Percentiles rank a stretch among this genome's conserved stretches.
These are phyloP conservation scores for Cydonia oblonga DNA, from an alignment of 331 rosid species.

Conservation along the genomic window DNA sequence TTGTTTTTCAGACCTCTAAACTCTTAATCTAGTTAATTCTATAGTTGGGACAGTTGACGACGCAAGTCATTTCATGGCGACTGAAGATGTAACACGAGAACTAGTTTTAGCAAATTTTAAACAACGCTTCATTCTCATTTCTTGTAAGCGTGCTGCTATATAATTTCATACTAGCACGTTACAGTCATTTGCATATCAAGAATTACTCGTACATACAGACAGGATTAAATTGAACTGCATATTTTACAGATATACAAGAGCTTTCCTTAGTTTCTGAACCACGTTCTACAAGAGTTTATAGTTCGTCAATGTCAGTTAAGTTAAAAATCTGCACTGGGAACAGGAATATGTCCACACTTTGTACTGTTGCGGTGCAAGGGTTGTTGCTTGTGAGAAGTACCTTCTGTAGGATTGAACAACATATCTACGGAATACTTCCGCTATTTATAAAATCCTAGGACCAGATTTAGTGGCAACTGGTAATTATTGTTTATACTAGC, in stretches of 20 bases:
- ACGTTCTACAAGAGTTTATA: not conserved
- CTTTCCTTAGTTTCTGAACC: not conserved
- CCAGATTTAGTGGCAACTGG: not conserved
- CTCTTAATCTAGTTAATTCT: not conserved
- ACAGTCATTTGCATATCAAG: not conserved
- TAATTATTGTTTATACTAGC: not conserved
- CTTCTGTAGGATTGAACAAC: not conserved
- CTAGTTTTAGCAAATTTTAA: too few species aligned
- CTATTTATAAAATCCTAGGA: too few species aligned
- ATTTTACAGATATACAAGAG: not conserved
- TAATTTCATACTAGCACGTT: not conserved
- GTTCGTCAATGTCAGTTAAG: too few species aligned
- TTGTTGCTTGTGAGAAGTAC: not conserved
- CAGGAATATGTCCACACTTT: not conserved
- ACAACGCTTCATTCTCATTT: too few species aligned
- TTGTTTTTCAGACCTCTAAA: too few species aligned
- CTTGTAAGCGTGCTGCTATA: not conserved
- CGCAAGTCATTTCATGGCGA: not conserved
- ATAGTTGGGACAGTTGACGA: not conserved
- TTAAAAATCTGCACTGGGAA: not conserved
- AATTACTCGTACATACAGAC: not conserved
- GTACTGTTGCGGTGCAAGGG: not conserved
- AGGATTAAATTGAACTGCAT: not conserved
- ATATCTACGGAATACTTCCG: not conserved
- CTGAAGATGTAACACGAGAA: not conserved